Percentiles rank a stretch among this genome's conserved stretches.
These are phyloP conservation scores for Heritiera fomes DNA, from an alignment of 345 rosid genomes.

Conservation along the genomic window DNA sequence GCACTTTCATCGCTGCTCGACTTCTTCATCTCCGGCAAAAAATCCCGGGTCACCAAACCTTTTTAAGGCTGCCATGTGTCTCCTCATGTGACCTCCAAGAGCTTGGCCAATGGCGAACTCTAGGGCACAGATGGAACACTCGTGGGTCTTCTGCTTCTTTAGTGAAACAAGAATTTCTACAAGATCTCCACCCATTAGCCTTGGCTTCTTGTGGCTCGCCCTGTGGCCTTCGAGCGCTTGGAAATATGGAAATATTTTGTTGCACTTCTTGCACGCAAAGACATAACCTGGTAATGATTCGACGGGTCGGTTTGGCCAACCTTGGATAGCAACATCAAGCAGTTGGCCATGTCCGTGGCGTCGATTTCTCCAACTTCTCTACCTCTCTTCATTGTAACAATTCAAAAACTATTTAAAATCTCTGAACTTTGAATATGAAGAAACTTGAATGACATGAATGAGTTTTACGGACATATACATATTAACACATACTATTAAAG, in stretches of 20 bases:
- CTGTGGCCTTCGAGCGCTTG: slow-evolving; percentile 95
- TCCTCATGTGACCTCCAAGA: slow-evolving; percentile 94
- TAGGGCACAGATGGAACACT: slow-evolving; percentile 83
- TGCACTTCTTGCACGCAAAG: slow-evolving; percentile 86
- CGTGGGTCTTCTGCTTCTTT: slow-evolving; percentile 60
- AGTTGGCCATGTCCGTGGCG: slow-evolving; percentile 47
- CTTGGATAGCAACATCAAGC: slow-evolving; percentile 67
- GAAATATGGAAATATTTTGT: slow-evolving; percentile 66
- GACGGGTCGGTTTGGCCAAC: slow-evolving; percentile 41
- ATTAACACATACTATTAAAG: not conserved
- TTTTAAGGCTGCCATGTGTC: slow-evolving; percentile 48
- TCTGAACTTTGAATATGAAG: not conserved
- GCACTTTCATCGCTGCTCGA: slow-evolving; percentile 51
- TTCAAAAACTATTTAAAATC: not conserved
- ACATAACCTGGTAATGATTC: slow-evolving; percentile 29
- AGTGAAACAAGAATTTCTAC: slow-evolving; percentile 35
- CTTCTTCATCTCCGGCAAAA: slow-evolving; percentile 59
- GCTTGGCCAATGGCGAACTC: slow-evolving; percentile 90
- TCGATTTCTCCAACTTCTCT: slow-evolving; percentile 39
- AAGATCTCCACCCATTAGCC: slow-evolving; percentile 28
- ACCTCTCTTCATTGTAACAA: slow-evolving; percentile 44
- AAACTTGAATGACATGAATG: not conserved
- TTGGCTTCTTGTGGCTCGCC: slow-evolving; percentile 79
- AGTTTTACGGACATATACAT: not conserved
- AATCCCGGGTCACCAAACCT: slow-evolving; percentile 30